Evolutionary conservation across 2,329 filamentous ascomycete species (phyloP).

Genomic region (Xylaria sp.): DNA sequence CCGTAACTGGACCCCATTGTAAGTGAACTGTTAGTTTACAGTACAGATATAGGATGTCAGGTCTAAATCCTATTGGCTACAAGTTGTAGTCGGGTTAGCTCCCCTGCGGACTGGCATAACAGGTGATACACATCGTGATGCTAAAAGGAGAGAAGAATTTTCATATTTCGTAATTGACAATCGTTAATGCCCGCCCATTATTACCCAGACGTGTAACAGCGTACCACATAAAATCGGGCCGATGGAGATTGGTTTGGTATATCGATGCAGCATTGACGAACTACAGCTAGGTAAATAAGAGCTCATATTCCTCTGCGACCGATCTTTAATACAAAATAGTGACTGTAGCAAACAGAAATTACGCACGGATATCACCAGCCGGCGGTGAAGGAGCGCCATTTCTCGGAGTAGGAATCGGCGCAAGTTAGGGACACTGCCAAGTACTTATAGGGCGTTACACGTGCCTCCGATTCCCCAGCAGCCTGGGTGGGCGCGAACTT

Average conservation of each 20-base stretch:
- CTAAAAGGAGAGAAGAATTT: no score
- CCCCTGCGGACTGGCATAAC: no score
- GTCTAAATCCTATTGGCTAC: not conserved
- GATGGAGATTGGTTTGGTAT: no score
- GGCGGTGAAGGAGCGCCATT: not conserved
- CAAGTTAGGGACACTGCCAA: not conserved
- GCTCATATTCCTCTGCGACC: not conserved
- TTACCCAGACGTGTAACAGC: no score
- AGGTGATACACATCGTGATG: no score
- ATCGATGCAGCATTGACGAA: no score
- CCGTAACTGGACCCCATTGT: not conserved
- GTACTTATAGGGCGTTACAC: not conserved
- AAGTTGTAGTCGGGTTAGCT: not conserved
- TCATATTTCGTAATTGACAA: no score
- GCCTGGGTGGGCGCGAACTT: not conserved
- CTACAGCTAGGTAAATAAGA: not conserved
- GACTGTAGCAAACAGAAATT: no score
- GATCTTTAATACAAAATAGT: not conserved
- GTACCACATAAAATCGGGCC: no score
- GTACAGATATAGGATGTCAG: not conserved
- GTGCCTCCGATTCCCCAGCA: not conserved
- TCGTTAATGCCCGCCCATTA: no score
- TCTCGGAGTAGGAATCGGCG: no score
- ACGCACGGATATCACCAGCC: not conserved
- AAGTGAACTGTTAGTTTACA: not conserved